Evolutionary conservation across 108 stramenopile species (phyloP).

Genomic region (Cyclotella cryptica): DNA sequence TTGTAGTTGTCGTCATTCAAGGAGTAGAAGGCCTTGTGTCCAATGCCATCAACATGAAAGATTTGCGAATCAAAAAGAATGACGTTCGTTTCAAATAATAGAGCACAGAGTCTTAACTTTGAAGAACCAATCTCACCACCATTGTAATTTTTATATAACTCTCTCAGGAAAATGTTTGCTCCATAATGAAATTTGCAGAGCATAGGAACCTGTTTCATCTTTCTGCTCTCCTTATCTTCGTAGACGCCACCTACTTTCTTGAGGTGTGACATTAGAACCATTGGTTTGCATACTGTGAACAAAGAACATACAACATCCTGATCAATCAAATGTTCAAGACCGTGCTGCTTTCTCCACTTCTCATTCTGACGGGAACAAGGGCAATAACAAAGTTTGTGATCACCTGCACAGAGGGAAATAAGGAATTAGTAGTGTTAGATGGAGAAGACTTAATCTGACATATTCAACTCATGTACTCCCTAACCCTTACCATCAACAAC

Average conservation of each 20-base stretch:
- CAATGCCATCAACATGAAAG: not conserved
- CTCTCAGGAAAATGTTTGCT: not conserved
- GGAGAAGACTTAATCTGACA: not conserved
- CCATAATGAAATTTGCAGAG: slow-evolving; percentile 18
- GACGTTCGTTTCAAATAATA: too few species aligned
- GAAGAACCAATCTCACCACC: slow-evolving; percentile 14
- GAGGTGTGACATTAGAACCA: slow-evolving; percentile 10
- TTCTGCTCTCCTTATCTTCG: not conserved
- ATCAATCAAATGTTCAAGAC: not conserved
- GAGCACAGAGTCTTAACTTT: not conserved
- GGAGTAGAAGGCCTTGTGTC: slow-evolving; percentile 13
- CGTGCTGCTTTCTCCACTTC: not conserved
- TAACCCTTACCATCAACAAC: not conserved
- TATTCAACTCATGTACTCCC: not conserved
- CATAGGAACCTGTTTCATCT: not conserved
- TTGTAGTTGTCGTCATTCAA: slow-evolving; percentile 18
- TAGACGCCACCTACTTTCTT: slow-evolving; percentile 12
- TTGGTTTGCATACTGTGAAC: not conserved
- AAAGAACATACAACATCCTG: not conserved
- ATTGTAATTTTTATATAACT: slow-evolving; percentile 19
- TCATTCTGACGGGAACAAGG: not conserved
- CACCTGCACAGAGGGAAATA: not conserved
- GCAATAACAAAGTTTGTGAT: slow-evolving; percentile 1
- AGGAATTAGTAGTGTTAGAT: not conserved
- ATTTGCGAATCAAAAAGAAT: not conserved